A percentile compares a stretch with the other conserved stretches of the same genome.
phyloP scores from a whole-genome alignment of 1,284 basidiomycete genomes.

The Cerrena zonata region DNA sequence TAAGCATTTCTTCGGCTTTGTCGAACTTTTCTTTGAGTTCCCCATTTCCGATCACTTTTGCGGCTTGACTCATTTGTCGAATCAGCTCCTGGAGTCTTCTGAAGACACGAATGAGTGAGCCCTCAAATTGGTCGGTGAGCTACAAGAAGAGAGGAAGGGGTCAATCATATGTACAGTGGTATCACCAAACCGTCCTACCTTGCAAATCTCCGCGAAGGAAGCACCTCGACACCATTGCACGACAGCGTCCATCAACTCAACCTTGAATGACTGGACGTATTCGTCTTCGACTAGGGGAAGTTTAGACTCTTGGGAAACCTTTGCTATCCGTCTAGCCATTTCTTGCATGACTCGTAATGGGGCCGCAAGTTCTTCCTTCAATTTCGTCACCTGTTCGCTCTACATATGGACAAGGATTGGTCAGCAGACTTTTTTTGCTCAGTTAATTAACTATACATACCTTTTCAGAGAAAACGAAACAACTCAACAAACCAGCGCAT shows the following conservation, averaged over 20 bases:
- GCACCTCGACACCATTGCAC: slow-evolving; percentile 96
- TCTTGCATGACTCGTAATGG: slow-evolving; percentile 95
- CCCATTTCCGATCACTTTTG: slow-evolving; percentile 91
- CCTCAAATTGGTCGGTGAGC: slow-evolving; percentile 96
- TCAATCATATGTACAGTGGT: slow-evolving; percentile 1
- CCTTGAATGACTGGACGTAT: slow-evolving; percentile 94
- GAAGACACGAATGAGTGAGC: slow-evolving; percentile 90
- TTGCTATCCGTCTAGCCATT: slow-evolving; percentile 88
- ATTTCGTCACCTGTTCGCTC: slow-evolving; percentile 83
- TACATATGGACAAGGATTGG: slow-evolving; percentile 27
- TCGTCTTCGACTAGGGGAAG: slow-evolving; percentile 87
- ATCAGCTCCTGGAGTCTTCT: slow-evolving; percentile 89
- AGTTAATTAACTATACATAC: slow-evolving; percentile 35
- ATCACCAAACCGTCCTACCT: slow-evolving; percentile 47
- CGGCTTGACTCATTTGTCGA: slow-evolving; percentile 90
- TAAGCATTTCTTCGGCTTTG: slow-evolving; percentile 82
- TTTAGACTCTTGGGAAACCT: slow-evolving; percentile 91
- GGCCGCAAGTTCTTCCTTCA: slow-evolving; percentile 89
- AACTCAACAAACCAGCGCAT: slow-evolving; percentile 86
- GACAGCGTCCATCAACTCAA: slow-evolving; percentile 96
- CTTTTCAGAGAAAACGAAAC: slow-evolving; percentile 97
- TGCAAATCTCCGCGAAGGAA: slow-evolving; percentile 94
- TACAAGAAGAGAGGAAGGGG: slow-evolving; percentile 29
- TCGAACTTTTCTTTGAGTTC: slow-evolving; percentile 91
- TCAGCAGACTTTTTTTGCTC: background rate